These are phyloP conservation scores for Penicillium janthinellum DNA, from an alignment of 2,329 filamentous ascomycete species.

Conservation along the genomic window DNA sequence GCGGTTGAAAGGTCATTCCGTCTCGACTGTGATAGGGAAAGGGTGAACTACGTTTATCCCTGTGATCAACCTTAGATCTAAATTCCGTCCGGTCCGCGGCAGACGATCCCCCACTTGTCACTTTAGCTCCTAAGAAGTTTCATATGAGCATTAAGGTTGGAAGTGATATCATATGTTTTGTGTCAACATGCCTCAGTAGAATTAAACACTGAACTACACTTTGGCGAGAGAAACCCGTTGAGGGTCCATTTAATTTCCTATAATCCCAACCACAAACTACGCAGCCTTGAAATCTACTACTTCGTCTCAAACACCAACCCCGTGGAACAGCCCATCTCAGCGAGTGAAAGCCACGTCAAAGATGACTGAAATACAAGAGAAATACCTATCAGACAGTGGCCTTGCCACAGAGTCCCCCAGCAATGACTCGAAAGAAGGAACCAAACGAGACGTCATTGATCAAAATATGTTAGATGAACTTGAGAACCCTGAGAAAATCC, in stretches of 20 bases:
- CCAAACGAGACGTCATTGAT: neutral
- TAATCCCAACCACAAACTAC: neutral
- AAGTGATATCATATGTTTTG: neutral
- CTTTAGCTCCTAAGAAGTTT: neutral
- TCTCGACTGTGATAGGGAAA: neutral
- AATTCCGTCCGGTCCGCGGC: neutral
- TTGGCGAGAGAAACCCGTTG: neutral
- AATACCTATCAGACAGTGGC: neutral
- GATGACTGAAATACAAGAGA: neutral
- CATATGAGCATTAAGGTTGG: neutral
- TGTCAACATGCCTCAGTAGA: neutral
- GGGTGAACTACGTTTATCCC: neutral
- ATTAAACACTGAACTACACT: no score
- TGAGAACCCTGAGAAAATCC: slow-evolving; percentile 32
- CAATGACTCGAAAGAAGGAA: neutral
- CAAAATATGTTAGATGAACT: slow-evolving; percentile 9
- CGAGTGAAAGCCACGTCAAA: neutral
- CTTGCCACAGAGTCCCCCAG: neutral
- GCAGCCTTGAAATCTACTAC: neutral
- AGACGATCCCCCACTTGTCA: neutral
- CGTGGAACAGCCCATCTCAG: neutral
- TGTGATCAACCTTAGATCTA: neutral
- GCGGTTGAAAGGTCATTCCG: neutral
- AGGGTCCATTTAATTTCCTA: neutral
- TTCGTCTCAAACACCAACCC: neutral